These are phyloP conservation scores for Neofusicoccum laricinum DNA, from an alignment of 2,329 filamentous ascomycete genomes.

Conservation along the genomic window DNA sequence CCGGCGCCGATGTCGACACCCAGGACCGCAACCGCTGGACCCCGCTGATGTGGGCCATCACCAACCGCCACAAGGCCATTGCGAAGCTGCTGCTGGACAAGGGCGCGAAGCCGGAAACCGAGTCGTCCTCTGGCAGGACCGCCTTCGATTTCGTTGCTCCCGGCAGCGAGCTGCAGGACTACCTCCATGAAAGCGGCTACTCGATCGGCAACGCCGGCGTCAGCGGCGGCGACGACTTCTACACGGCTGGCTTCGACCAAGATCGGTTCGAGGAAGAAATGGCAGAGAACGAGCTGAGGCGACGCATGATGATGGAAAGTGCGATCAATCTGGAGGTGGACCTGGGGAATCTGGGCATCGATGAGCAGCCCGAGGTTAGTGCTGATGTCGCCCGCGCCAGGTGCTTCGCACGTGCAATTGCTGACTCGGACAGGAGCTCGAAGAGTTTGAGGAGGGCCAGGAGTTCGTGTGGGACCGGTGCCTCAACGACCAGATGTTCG, in stretches of 20 bases:
- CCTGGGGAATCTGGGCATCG: slow-evolving; percentile 88
- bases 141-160: slow-evolving; percentile 95
- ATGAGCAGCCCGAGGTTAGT: slow-evolving; percentile 86
- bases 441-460: slow-evolving; percentile 83
- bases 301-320: slow-evolving; percentile 99
- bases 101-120: slow-evolving; percentile 91
- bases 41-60: slow-evolving; percentile 99
- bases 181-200: slow-evolving; percentile 92
- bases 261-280: slow-evolving; percentile 96
- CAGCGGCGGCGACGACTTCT: slow-evolving; percentile 76
- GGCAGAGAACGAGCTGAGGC: slow-evolving; percentile 91
- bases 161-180: slow-evolving; percentile 94
- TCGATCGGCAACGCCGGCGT: slow-evolving; percentile 77
- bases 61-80: slow-evolving; percentile 93
- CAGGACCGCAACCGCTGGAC: slow-evolving; percentile 98
- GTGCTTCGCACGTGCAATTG: not conserved
- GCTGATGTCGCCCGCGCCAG: not conserved
- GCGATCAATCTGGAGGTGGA: slow-evolving; percentile 96
- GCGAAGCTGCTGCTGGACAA: slow-evolving; percentile 90
- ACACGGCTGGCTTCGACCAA: slow-evolving; percentile 86
- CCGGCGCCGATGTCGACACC: slow-evolving; percentile 83
- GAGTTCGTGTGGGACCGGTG: slow-evolving; percentile 96
- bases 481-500: slow-evolving; percentile 98
- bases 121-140: slow-evolving; percentile 88
- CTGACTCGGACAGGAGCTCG: slow-evolving; percentile 32